A percentile compares a stretch with the other conserved stretches of the same genome.
Conservation (phyloP, 2,329 filamentous ascomycete species). For the Neospermospora avenae region DNA sequence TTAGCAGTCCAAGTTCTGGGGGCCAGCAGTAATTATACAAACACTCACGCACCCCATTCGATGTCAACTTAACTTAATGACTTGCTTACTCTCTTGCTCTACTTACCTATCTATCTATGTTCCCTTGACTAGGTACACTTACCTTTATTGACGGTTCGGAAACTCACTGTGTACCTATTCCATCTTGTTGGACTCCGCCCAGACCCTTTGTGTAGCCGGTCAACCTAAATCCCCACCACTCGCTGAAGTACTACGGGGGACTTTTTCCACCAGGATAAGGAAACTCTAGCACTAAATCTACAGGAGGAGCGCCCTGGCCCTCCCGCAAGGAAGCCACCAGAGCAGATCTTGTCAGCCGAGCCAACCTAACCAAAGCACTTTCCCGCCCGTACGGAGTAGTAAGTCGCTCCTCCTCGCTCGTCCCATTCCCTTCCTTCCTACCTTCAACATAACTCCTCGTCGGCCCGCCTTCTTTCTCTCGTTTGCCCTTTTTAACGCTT, state of each 20-base stretch:
- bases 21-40: neutral
- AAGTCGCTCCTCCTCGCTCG: too few species aligned
- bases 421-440: conserved; percentile 1
- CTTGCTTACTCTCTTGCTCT: neutral
- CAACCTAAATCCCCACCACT: conserved; percentile 1
- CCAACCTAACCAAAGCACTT: neutral
- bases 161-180: too few species aligned
- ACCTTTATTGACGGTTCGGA: too few species aligned
- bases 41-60: neutral
- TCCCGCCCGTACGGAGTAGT: too few species aligned
- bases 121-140: too few species aligned
- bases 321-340: neutral
- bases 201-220: conserved; percentile 7
- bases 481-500: conserved; percentile 9
- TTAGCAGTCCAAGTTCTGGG: too few species aligned
- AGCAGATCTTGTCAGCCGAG: neutral
- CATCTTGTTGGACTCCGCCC: neutral
- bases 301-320: neutral
- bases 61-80: neutral
- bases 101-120: neutral
- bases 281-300: too few species aligned
- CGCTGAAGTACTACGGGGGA: conserved; percentile 2
- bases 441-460: conserved; percentile 12
- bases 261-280: neutral
- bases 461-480: conserved; percentile 5